phyloP scores from a whole-genome alignment of 2,329 filamentous ascomycete species.

The Diaporthe sp. region DNA sequence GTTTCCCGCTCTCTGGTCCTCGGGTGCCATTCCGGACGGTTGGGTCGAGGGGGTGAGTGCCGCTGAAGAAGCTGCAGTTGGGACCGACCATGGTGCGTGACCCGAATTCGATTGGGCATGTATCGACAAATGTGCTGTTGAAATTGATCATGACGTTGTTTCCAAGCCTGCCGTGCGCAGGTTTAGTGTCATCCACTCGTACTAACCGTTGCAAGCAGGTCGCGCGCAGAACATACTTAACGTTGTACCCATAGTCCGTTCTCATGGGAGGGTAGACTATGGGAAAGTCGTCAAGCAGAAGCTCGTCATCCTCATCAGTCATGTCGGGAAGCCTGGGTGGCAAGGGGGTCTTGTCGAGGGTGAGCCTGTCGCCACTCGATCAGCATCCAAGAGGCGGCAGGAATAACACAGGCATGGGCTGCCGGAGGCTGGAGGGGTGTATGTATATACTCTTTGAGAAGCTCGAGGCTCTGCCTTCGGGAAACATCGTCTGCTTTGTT shows the following conservation, averaged over 20 bases:
- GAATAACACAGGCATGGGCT: conserved; percentile 2
- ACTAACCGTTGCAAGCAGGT: not conserved
- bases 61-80: conserved; percentile 80
- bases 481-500: conserved; percentile 71
- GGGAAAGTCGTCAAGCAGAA: conserved; percentile 70
- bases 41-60: conserved; percentile 81
- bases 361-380: conserved; percentile 59
- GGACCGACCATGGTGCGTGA: conserved; percentile 82
- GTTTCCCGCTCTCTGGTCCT: conserved; percentile 79
- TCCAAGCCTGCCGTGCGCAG: conserved; percentile 60
- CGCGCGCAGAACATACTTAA: conserved; percentile 55
- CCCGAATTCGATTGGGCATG: conserved; percentile 78
- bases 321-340: conserved; percentile 66
- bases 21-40: conserved; percentile 76
- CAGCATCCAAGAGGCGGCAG: conserved; percentile 11
- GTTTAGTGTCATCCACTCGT: not conserved
- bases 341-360: conserved; percentile 70
- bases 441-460: conserved; percentile 76
- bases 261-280: conserved; percentile 77
- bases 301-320: conserved; percentile 68
- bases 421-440: not conserved
- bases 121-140: conserved; percentile 82
- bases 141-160: conserved; percentile 79
- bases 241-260: conserved; percentile 82
- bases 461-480: conserved; percentile 70